Conservation (phyloP, 2,329 filamentous ascomycete species). For the Raffaelea albimanens region DNA sequence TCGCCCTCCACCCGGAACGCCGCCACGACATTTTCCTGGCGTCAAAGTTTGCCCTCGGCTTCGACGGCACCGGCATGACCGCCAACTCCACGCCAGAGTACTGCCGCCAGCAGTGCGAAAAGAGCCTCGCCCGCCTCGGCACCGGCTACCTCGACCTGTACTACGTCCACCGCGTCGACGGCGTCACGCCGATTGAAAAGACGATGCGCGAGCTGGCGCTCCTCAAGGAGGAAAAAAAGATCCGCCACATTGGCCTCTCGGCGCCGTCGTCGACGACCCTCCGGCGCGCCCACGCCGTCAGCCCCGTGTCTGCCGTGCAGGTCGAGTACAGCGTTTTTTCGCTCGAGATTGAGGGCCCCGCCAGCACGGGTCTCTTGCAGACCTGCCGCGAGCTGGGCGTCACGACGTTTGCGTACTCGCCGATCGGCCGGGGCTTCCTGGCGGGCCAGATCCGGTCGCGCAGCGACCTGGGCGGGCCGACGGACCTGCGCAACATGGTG, state of each 20-base stretch:
- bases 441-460: constrained; percentile 36
- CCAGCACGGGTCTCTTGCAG: constrained; percentile 35
- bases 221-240: constrained; percentile 41
- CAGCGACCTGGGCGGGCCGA: constrained; percentile 36
- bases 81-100: constrained; percentile 21
- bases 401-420: constrained; percentile 47
- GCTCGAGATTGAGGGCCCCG: constrained; percentile 46
- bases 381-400: constrained; percentile 51
- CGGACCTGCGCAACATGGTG: constrained; percentile 34
- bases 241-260: constrained; percentile 46
- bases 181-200: constrained; percentile 32
- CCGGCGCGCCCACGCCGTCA: constrained; percentile 39
- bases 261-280: constrained; percentile 40
- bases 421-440: constrained; percentile 50
- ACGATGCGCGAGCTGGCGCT: constrained; percentile 37
- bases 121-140: constrained; percentile 35
- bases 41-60: constrained; percentile 18
- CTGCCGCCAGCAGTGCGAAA: constrained; percentile 18
- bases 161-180: constrained; percentile 42
- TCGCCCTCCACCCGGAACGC: constrained; percentile 36
- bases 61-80: constrained; percentile 20
- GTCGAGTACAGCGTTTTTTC: constrained; percentile 30
- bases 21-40: constrained; percentile 39
- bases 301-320: constrained; percentile 37
- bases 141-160: constrained; percentile 45